A percentile compares a stretch with the other conserved stretches of the same genome.
These are phyloP conservation scores for Fusarium odoratissimum DNA, from an alignment of 2,329 filamentous ascomycete genomes.

Conservation along the genomic window DNA sequence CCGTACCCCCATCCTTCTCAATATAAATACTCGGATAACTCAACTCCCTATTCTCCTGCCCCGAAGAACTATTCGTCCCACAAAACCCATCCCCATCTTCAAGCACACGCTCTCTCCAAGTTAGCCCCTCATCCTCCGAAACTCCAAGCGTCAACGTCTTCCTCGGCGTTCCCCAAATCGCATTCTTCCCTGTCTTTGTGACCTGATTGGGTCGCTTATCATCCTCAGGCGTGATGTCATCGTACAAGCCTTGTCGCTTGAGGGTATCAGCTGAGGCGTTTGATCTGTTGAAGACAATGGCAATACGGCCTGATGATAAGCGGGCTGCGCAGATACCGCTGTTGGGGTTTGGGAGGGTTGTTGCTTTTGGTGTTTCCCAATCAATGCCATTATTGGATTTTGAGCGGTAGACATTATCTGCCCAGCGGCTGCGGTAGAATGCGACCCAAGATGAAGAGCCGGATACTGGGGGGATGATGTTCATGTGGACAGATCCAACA, in stretches of 20 bases:
- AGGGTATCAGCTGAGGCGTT: slow-evolving; percentile 47
- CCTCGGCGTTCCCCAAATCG: slow-evolving; percentile 57
- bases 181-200: slow-evolving; percentile 50
- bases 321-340: slow-evolving; percentile 55
- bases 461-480: slow-evolving; percentile 48
- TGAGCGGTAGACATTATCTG: slow-evolving; percentile 56
- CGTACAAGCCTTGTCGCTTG: slow-evolving; percentile 56
- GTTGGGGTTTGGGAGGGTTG: slow-evolving; percentile 56
- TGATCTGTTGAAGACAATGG: slow-evolving; percentile 57
- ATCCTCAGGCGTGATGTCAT: slow-evolving; percentile 56
- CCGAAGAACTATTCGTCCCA: slow-evolving; percentile 57
- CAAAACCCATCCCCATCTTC: slow-evolving; percentile 60
- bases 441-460: slow-evolving; percentile 47
- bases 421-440: slow-evolving; percentile 58
- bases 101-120: slow-evolving; percentile 53
- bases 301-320: slow-evolving; percentile 50
- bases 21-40: slow-evolving; percentile 57
- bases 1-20: slow-evolving; percentile 27
- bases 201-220: slow-evolving; percentile 55
- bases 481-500: slow-evolving; percentile 58
- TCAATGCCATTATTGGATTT: slow-evolving; percentile 53
- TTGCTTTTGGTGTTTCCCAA: slow-evolving; percentile 53
- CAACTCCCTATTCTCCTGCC: slow-evolving; percentile 56
- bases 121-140: slow-evolving; percentile 51
- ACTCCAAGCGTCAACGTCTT: slow-evolving; percentile 51